Base-by-base conservation (phyloP, 2,329 filamentous ascomycete genomes). In the Aulographum hederae region DNA sequence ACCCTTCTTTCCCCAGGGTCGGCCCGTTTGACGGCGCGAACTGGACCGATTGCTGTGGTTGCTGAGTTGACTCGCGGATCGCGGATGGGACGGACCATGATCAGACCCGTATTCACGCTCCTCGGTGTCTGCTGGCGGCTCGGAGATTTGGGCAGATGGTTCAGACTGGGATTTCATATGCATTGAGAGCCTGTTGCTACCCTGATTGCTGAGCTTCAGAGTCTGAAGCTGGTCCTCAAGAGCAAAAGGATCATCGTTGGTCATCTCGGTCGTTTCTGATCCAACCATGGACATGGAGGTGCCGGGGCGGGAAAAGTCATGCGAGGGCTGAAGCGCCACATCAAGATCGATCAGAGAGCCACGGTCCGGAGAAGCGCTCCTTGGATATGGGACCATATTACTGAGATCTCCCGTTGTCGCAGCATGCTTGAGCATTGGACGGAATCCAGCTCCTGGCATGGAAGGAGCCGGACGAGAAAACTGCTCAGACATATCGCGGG, bases 181-280 rank as follows among this genome's bases (percentile, higher is more conserved):
- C 14, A 17, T 11, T 10, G 31, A 12, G 10, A 18, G 45, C 11
- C 39, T 42, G 29, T 46, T 25, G n/a, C 21, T 25, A n/a, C n/a
- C 43, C 12, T 40, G 37, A n/a, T 40, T 36, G 15, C 47, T 41
- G 10, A 15, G 10, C 8, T 28, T 8, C 27, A 8, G 6, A 28
- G 8, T 12, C 14, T 10, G 8, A 14, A 12, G 6, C 15, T n/a
- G 27, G 15, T 63, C 57, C 38, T 63, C 60, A 5, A 63, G 51
- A 40, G 63, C 60, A 39, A 64, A 64, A 1, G 60, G 60, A 34
- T 63, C 57, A 4, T 57, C 57, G 32, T 50, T 56, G 25, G 53
- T 52, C n/a, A n/a, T 25, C 21, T 8, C 21, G 21, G n/a, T 8
- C 8, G 21, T 8, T 8, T 8, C 21, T 8, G 8, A 8, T 8